Evolutionary conservation across 2,329 filamentous ascomycete genomes (phyloP).

Genomic region (Aureobasidium pullulans): DNA sequence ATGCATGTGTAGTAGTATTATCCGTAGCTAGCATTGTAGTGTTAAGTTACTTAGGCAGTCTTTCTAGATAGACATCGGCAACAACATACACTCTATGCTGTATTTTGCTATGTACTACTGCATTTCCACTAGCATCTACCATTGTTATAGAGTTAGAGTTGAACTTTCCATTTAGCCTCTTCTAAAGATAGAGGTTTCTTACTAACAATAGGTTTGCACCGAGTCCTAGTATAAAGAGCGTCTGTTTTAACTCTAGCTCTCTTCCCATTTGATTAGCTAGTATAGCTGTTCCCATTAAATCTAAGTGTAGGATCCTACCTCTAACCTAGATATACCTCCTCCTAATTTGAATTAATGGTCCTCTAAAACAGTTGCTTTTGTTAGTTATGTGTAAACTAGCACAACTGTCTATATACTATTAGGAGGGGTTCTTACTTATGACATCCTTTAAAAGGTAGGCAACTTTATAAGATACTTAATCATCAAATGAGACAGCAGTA

Average conservation of each 20-base stretch:
- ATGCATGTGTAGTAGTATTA: neutral
- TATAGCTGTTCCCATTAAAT: neutral
- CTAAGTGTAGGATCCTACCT: neutral
- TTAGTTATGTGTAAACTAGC: neutral
- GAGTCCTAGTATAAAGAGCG: neutral
- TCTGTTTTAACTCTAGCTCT: neutral
- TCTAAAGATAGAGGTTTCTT: neutral
- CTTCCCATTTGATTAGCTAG: neutral
- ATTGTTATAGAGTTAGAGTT: neutral
- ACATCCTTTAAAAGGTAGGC: neutral
- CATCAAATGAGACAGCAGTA: neutral
- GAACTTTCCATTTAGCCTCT: neutral
- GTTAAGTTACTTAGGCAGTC: neutral
- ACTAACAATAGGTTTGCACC: neutral
- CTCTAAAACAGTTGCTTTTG: neutral
- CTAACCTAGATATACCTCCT: neutral
- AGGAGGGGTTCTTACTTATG: neutral
- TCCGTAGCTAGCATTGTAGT: neutral
- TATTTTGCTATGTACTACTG: neutral
- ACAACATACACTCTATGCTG: neutral
- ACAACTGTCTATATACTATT: neutral
- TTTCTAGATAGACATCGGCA: neutral
- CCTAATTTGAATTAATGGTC: neutral
- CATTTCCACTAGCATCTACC: neutral
- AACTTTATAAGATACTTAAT: neutral